Evolutionary conservation across 805 yeast species (phyloP).

Genomic region (Metschnikowia koreensis): DNA sequence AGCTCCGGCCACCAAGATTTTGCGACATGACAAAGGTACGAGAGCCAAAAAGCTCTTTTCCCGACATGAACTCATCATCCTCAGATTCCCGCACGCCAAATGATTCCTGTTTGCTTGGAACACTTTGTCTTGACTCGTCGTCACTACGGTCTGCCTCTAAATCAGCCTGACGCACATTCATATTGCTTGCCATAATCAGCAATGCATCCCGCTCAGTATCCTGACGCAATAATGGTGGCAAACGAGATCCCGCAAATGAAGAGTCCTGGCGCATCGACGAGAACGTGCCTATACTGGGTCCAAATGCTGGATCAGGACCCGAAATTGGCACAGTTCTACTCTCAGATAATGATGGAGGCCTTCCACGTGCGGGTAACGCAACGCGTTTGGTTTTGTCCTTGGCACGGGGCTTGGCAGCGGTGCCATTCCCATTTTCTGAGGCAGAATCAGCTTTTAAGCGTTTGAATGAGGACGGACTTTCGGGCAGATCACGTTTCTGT

Average conservation of each 20-base stretch:
- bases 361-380: slow-evolving; percentile 19
- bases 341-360: slow-evolving; percentile 28
- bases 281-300: slow-evolving; percentile 34
- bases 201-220: slow-evolving; percentile 43
- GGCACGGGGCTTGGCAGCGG: neutral
- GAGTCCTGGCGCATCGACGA: slow-evolving; percentile 14
- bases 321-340: slow-evolving; percentile 35
- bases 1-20: slow-evolving; percentile 1
- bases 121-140: slow-evolving; percentile 19
- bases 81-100: slow-evolving; percentile 12
- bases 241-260: slow-evolving; percentile 5
- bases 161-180: slow-evolving; percentile 37
- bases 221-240: slow-evolving; percentile 27
- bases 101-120: slow-evolving; percentile 8
- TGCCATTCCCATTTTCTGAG: neutral
- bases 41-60: slow-evolving; percentile 42
- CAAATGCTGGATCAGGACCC: slow-evolving; percentile 19
- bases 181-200: slow-evolving; percentile 31
- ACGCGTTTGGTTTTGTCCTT: slow-evolving; percentile 38
- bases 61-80: slow-evolving; percentile 36
- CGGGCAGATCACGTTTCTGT: slow-evolving; percentile 4
- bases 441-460: slow-evolving; percentile 14
- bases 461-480: neutral
- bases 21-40: slow-evolving; percentile 23
- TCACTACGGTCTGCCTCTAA: slow-evolving; percentile 34